phyloP scores from a whole-genome alignment of 352 stramenopile species.

The Phytophthora sp. region DNA sequence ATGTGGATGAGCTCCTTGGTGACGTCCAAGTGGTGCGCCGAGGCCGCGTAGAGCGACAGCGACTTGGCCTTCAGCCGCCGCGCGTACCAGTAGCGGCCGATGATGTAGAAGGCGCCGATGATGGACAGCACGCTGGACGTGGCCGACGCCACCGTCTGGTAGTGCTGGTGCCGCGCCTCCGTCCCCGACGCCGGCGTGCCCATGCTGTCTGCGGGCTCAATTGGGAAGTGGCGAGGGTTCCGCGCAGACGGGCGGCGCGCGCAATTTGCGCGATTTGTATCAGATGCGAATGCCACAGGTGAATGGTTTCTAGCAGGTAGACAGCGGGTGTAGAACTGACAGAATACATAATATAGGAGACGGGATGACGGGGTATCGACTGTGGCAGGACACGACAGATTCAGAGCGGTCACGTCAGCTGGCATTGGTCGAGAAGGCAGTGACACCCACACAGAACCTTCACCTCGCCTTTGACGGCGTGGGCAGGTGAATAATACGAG shows the following conservation, averaged over 20 bases:
- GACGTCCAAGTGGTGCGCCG: conserved; percentile 72
- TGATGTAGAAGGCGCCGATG: conserved; percentile 83
- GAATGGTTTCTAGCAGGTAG: not conserved
- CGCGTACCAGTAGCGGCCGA: conserved; percentile 82
- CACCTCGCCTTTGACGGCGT: too few species aligned
- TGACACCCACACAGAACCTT: not conserved
- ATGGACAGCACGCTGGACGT: conserved; percentile 83
- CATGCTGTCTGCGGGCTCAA: conserved; percentile 9
- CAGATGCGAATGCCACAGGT: not conserved
- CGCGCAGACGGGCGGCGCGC: not conserved
- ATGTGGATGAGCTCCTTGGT: conserved; percentile 89
- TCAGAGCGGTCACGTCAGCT: not conserved
- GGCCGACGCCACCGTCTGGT: conserved; percentile 63
- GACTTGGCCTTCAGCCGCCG: conserved; percentile 54
- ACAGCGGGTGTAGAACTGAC: too few species aligned
- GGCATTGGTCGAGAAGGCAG: conserved; percentile 12
- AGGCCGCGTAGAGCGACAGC: conserved; percentile 45
- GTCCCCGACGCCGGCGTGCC: conserved; percentile 9
- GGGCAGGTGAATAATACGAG: too few species aligned
- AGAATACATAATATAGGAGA: too few species aligned
- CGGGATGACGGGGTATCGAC: not conserved
- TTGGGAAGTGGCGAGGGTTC: conserved; percentile 21
- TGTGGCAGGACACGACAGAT: too few species aligned
- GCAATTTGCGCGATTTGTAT: not conserved
- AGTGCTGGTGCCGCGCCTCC: conserved; percentile 31